Base-by-base conservation (phyloP, 192 early-diverging fungal species). In the Rhizophlyctis rosea region DNA sequence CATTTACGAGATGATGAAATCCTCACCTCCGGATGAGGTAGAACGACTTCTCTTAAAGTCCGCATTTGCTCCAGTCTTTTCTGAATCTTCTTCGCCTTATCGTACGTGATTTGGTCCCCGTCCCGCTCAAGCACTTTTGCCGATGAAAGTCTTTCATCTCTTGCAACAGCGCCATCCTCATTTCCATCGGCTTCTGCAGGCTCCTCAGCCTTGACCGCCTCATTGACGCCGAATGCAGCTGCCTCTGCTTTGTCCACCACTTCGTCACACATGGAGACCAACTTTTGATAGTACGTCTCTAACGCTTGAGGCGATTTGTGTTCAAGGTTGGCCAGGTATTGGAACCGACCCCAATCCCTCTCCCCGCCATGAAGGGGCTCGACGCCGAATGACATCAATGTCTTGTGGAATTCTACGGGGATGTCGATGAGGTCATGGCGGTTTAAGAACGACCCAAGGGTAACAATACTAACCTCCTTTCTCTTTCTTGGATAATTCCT, bases 21-120 rank as follows among this genome's bases (percentile, higher is more conserved):
- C 25, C 59, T 34, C 51, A 76, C 71, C 32, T 72, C 21, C 4
- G 87, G 81, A 60, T 80, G 68, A 2, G 74, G 62, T 31, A 91
- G 49, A 30, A 89, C 73, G 9, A 81, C 69, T 57, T 87, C 84
- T 31, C 89, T 71, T 11, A 91, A 78, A 7, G 65, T 79, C 29
- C 82, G 84, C 86, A 91, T 87, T 49, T 80, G 76, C 23, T 80
- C 84, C 11, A 91, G 74, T 29, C 88, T 74, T 60, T 88, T 90
- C 27, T 90, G 34, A 4, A 88, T 59, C 55, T 85, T 83, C 48
- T 84, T 82, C 18, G 89, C 88, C 50, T 82, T 83, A 47, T 89
- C 89, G 50, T 81, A 72, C 29, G 86, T 84, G 3, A 88, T 76
- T 13, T 69, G 59, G 67, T 86, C 86, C 2, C n/a, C 59, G 36